Evolutionary conservation across 257 asterid species (phyloP), one percentile per base, ranked within the genome.

Genomic region (Capsicum baccatum): DNA sequence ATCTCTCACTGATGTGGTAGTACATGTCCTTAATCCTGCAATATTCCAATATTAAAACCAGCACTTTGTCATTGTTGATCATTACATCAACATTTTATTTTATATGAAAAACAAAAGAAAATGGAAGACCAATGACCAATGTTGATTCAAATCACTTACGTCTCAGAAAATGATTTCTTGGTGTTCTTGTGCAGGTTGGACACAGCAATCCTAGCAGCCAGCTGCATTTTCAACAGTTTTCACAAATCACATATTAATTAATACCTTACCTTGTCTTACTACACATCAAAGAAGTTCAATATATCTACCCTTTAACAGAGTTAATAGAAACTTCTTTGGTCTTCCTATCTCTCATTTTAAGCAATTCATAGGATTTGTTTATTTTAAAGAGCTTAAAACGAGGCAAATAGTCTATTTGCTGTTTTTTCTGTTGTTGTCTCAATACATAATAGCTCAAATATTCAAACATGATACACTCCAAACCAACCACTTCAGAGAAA

Each of bases 121-220:
- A 56, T 26, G 17, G 5, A 10, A 13, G 14, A n/a, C 5, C n/a
- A 52, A 56, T 39, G 56, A 16, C 60, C 69, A 56, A 42, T 57
- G 4, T 50, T 26, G 14, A 62, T 15, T 84, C 63, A 64, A 62
- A 71, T 39, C 33, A 84, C 98, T 91, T 90, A 95, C 99, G 99
- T 94, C 85, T 97, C 99, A 11, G 99, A 97, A 90, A 97, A 97
- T 2, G 94, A 97, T 85, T 97, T 93, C 94, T 95, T 95, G 0
- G 99, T 97, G 85, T 91, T 97, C 90, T 95, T 97, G 89, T 97
- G 99, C 73, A 97, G 95, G 90, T 97, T 95, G 10, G 99, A 97
- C 85, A 97, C 98, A 13, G 98, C 98, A 91, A 97, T 95, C 94
- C 99, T 92, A 26, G 99, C 99, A 60, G 99, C 99, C 94, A 97